phyloP scores from a whole-genome alignment of 2,329 filamentous ascomycete species.

The Pyrenochaeta sp. region DNA sequence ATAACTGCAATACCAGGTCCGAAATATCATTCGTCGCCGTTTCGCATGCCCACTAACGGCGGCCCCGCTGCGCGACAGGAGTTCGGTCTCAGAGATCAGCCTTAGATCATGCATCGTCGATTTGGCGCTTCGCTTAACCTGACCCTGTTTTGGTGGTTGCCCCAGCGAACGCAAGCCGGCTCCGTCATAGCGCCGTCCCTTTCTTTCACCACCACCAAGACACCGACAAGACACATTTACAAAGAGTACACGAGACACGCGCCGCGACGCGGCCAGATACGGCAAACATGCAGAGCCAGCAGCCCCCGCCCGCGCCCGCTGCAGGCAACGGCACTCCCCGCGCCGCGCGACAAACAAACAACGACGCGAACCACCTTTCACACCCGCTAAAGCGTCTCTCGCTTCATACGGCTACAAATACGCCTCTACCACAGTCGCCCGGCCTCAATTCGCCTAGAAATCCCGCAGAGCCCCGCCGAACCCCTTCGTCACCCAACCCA shows the following conservation, averaged over 20 bases:
- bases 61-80: too few species aligned
- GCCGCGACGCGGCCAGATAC: slow-evolving; percentile 33
- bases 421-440: slow-evolving; percentile 42
- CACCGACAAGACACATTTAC: slow-evolving; percentile 3
- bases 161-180: slow-evolving; percentile 10
- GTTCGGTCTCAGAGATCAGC: slow-evolving; percentile 2
- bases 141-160: slow-evolving; percentile 18
- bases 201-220: slow-evolving; percentile 20
- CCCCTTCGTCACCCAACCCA: slow-evolving; percentile 39
- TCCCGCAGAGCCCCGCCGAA: slow-evolving; percentile 25
- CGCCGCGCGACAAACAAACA: slow-evolving; percentile 44
- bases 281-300: slow-evolving; percentile 38
- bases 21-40: background rate
- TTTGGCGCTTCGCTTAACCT: slow-evolving; percentile 20
- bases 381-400: slow-evolving; percentile 49
- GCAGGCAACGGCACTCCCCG: slow-evolving; percentile 18
- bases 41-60: background rate
- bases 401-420: slow-evolving; percentile 44
- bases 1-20: too few species aligned
- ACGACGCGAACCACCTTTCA: slow-evolving; percentile 43
- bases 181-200: slow-evolving; percentile 24
- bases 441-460: slow-evolving; percentile 34
- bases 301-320: slow-evolving; percentile 16
- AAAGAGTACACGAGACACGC: slow-evolving; percentile 26
- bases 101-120: slow-evolving; percentile 16